Evolutionary conservation across 2,329 filamentous ascomycete genomes (phyloP).

Genomic region (Epichloe typhina): DNA sequence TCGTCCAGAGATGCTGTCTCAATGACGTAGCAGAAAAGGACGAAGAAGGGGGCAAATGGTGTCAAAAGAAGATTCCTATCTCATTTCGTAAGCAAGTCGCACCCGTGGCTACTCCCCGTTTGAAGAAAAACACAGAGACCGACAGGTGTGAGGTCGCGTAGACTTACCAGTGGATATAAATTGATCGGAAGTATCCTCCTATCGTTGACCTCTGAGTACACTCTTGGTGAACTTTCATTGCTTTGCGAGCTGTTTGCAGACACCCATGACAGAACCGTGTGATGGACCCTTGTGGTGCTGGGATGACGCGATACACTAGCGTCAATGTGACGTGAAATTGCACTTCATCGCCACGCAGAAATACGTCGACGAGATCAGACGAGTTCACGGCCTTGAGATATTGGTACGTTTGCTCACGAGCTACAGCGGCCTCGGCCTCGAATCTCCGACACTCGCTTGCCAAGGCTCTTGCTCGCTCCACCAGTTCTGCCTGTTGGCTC

Average conservation of each 20-base stretch:
- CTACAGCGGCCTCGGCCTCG: slow-evolving; percentile 22
- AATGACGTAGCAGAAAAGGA: slow-evolving; percentile 44
- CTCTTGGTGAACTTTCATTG: slow-evolving; percentile 31
- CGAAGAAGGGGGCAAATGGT: slow-evolving; percentile 46
- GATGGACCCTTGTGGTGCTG: slow-evolving; percentile 26
- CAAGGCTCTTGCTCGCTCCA: slow-evolving; percentile 24
- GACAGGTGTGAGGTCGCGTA: background rate
- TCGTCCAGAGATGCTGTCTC: slow-evolving; percentile 41
- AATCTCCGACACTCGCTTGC: slow-evolving; percentile 24
- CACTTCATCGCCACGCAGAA: slow-evolving; percentile 34
- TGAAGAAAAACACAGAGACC: background rate
- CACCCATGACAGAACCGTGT: slow-evolving; percentile 36
- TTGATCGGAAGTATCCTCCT: slow-evolving; percentile 27
- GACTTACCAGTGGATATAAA: slow-evolving; percentile 39
- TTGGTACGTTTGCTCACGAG: slow-evolving; percentile 21
- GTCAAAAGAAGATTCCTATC: slow-evolving; percentile 37
- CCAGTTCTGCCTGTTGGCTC: slow-evolving; percentile 25
- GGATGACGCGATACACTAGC: slow-evolving; percentile 39
- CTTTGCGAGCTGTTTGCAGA: slow-evolving; percentile 34
- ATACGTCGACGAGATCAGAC: slow-evolving; percentile 28
- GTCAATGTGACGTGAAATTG: slow-evolving; percentile 34
- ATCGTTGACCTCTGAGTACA: slow-evolving; percentile 30
- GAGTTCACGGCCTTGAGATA: slow-evolving; percentile 25
- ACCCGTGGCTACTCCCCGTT: background rate
- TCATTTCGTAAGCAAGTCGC: background rate